Conservation (phyloP, 305 asterid species). For the Solanum hybrid region DNA sequence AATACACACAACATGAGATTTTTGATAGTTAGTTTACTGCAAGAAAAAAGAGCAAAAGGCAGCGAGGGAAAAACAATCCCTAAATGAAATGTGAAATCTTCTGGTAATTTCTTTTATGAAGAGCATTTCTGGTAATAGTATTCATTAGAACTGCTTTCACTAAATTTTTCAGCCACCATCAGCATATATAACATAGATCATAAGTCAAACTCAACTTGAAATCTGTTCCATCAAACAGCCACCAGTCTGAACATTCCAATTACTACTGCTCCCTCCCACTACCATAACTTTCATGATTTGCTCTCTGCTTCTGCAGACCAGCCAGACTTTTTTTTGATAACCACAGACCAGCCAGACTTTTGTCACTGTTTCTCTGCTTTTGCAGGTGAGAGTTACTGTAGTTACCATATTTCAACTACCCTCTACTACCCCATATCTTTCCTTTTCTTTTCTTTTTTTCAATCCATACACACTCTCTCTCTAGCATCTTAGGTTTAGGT, state of each 20-base stretch:
- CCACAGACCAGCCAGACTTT: not conserved
- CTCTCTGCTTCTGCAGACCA: not conserved
- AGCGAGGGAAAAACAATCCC: not conserved
- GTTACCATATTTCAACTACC: not conserved
- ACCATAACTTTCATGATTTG: not conserved
- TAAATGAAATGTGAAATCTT: not conserved
- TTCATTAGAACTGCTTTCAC: not conserved
- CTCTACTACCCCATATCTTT: not conserved
- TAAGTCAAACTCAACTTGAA: not conserved
- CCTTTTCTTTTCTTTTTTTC: not conserved
- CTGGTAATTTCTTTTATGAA: not conserved
- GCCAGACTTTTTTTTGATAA: not conserved
- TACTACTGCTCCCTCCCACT: not conserved
- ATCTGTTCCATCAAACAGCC: not conserved
- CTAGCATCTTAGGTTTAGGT: not conserved
- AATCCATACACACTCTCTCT: not conserved
- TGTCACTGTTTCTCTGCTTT: not conserved
- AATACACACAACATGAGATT: not conserved
- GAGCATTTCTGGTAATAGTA: not conserved
- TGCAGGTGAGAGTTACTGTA: not conserved
- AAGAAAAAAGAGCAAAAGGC: not conserved
- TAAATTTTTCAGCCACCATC: not conserved
- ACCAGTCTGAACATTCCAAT: not conserved
- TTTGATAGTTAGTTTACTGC: not conserved
- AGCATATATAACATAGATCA: not conserved